Conservation (phyloP, 129 eudicot species). For the Calendula officinalis region DNA sequence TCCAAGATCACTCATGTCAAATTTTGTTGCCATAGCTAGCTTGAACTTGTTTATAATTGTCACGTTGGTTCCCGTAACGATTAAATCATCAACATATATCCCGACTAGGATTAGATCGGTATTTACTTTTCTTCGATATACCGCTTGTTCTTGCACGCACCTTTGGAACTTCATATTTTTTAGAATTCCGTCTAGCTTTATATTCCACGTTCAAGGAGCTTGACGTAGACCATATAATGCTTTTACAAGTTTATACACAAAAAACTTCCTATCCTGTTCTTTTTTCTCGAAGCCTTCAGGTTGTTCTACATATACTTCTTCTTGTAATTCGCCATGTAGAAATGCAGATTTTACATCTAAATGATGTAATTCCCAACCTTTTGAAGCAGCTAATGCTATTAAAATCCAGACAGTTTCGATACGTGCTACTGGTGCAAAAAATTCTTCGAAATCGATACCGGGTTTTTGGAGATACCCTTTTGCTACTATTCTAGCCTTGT, state of each 20-base stretch:
- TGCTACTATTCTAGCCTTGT: conserved; percentile 18
- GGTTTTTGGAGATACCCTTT: conserved; percentile 25
- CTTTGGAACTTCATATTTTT: neutral
- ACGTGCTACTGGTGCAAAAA: conserved; percentile 8
- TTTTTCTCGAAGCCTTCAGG: conserved; percentile 4
- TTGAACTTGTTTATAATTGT: neutral
- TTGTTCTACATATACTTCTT: conserved; percentile 17
- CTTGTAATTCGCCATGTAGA: conserved; percentile 18
- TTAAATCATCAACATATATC: conserved; percentile 21
- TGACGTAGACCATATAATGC: neutral
- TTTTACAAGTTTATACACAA: neutral
- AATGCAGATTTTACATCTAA: conserved; percentile 31
- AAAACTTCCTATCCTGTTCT: neutral
- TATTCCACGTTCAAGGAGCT: conserved; percentile 32
- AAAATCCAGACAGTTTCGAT: conserved; percentile 14
- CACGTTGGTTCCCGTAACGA: neutral
- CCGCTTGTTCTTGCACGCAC: conserved; percentile 10
- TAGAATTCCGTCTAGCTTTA: conserved; percentile 9
- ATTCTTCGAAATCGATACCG: conserved; percentile 18
- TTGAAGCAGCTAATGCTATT: conserved; percentile 15
- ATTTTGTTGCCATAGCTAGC: neutral
- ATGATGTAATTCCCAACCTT: neutral
- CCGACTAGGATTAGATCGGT: neutral
- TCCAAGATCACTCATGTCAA: conserved; percentile 3
- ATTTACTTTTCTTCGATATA: neutral